Evolutionary conservation across 2,329 filamentous ascomycete genomes (phyloP).

Genomic region (Didymella pinodella): DNA sequence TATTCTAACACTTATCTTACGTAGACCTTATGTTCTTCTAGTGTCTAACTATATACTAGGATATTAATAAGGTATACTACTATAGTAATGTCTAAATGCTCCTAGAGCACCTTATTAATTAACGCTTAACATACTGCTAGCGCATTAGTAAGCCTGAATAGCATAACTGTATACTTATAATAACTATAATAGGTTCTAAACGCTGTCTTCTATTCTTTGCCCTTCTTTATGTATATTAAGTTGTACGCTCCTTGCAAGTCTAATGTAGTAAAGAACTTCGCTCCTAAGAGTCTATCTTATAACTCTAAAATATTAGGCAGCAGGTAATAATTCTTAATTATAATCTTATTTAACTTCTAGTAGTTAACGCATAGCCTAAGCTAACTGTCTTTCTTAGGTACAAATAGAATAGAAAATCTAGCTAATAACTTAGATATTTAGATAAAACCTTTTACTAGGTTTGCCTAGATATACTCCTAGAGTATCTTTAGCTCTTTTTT

Average conservation of each 20-base stretch:
- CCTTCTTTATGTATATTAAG: background rate
- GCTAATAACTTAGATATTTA: background rate
- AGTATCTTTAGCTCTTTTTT: background rate
- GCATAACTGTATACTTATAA: background rate
- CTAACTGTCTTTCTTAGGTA: slow-evolving; percentile 1
- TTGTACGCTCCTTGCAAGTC: slow-evolving; percentile 2
- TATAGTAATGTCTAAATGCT: background rate
- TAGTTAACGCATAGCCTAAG: background rate
- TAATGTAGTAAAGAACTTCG: too few relatives aligned
- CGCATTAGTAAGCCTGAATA: background rate
- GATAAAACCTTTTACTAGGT: background rate
- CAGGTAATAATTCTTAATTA: background rate
- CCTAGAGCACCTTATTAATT: background rate
- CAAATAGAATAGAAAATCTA: background rate
- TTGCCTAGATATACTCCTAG: background rate
- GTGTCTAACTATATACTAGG: too few relatives aligned
- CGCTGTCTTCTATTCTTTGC: background rate
- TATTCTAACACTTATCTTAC: too few relatives aligned
- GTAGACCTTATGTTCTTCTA: too few relatives aligned
- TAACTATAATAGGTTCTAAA: slow-evolving; percentile 3
- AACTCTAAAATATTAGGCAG: background rate
- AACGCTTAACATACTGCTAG: too few relatives aligned
- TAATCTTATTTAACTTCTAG: background rate
- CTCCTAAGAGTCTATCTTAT: too few relatives aligned
- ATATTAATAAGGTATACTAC: background rate